Conservation (phyloP, 192 early-diverging fungal genomes). For the Backusella mclennaniae region DNA sequence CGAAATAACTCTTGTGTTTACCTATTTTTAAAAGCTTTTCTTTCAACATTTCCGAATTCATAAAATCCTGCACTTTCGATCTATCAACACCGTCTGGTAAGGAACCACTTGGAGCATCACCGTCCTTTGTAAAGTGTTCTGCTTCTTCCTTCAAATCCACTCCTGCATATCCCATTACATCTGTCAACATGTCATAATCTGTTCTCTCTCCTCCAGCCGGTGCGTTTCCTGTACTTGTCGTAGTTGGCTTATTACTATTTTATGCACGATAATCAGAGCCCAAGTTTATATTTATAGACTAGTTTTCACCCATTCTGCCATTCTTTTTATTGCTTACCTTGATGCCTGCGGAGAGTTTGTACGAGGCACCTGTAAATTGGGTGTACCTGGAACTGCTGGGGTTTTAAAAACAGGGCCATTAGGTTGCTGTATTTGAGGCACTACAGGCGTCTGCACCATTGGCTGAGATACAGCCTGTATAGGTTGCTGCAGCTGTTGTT, state of each 20-base stretch:
- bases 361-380: conserved; percentile 32
- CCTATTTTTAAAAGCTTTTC: conserved; percentile 40
- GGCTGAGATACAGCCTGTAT: not conserved
- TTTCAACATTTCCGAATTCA: conserved; percentile 39
- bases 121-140: conserved; percentile 37
- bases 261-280: not conserved
- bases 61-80: conserved; percentile 48
- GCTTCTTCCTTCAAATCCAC: conserved; percentile 63
- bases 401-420: conserved; percentile 8
- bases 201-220: conserved; percentile 31
- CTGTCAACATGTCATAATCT: conserved; percentile 60
- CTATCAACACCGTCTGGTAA: conserved; percentile 34
- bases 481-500: not conserved
- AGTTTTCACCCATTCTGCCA: not conserved
- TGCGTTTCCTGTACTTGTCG: conserved; percentile 15
- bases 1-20: conserved; percentile 13
- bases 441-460: not conserved
- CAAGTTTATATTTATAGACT: not conserved
- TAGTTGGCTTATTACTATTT: conserved; percentile 11
- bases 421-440: not conserved
- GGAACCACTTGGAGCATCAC: conserved; percentile 14
- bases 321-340: not conserved
- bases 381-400: conserved; percentile 27
- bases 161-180: conserved; percentile 78
- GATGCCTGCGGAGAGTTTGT: not conserved